These are phyloP conservation scores for Thelonectria blattea DNA, from an alignment of 2,329 filamentous ascomycete genomes.

Conservation along the genomic window DNA sequence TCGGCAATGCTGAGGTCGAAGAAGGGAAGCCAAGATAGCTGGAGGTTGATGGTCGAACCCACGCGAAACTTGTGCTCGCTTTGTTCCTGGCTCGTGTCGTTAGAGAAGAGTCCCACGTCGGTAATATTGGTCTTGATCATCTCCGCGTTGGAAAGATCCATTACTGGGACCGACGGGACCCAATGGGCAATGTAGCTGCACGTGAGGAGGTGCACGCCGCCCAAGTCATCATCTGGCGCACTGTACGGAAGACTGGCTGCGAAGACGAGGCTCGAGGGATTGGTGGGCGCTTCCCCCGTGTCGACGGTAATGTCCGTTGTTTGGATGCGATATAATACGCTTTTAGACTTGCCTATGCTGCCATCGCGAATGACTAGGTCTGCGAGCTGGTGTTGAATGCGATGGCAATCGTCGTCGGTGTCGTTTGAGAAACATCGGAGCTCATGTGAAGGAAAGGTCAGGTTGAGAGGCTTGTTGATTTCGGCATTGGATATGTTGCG, in stretches of 20 bases:
- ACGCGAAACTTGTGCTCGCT: not conserved
- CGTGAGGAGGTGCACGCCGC: not conserved
- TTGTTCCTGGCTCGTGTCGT: not conserved
- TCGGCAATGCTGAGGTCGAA: not conserved
- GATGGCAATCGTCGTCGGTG: not conserved
- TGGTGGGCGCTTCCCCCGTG: not conserved
- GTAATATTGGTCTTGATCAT: slow-evolving; percentile 5
- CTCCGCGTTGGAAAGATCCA: not conserved
- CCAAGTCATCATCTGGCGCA: not conserved
- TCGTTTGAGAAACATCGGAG: slow-evolving; percentile 1
- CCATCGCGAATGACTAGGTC: not conserved
- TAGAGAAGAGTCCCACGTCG: not conserved
- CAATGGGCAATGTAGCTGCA: slow-evolving; percentile 16
- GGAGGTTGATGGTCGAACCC: not conserved
- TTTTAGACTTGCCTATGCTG: not conserved
- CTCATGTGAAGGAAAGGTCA: not conserved
- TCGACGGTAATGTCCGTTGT: not conserved
- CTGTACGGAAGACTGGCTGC: slow-evolving; percentile 2
- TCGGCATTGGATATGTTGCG: not conserved
- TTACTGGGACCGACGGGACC: slow-evolving; percentile 1
- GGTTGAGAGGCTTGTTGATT: not conserved
- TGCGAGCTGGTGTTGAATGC: not conserved
- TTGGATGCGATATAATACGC: not conserved
- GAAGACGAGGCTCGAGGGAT: not conserved
- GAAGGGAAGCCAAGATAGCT: not conserved